These are phyloP conservation scores for Ricinus communis DNA, from an alignment of 345 rosid genomes.

Conservation along the genomic window DNA sequence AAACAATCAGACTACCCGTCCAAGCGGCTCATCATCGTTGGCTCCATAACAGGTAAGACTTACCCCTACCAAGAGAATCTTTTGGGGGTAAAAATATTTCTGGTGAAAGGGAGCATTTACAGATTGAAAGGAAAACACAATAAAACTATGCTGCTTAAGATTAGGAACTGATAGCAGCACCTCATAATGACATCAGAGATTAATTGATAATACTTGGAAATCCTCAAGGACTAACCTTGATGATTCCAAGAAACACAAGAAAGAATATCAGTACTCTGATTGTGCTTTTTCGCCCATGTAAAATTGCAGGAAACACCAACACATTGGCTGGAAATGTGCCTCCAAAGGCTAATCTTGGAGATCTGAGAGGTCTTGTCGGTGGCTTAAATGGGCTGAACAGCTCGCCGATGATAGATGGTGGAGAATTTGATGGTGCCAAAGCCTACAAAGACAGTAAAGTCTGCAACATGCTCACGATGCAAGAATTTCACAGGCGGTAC, in stretches of 20 bases:
- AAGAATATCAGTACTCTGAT: neutral
- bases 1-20: slow-evolving; percentile 74
- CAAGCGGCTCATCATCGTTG: slow-evolving; percentile 87
- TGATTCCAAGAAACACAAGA: neutral
- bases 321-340: slow-evolving; percentile 97
- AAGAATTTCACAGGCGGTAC: slow-evolving; percentile 85
- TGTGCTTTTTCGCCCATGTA: neutral
- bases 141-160: neutral
- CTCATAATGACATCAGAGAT: neutral
- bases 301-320: slow-evolving; percentile 74
- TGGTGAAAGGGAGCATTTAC: neutral
- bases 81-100: neutral
- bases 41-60: slow-evolving; percentile 80
- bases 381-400: slow-evolving; percentile 70
- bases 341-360: slow-evolving; percentile 92
- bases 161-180: neutral
- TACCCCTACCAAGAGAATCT: neutral
- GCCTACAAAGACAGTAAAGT: slow-evolving; percentile 98
- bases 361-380: slow-evolving; percentile 73
- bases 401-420: slow-evolving; percentile 94
- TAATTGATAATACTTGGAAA: neutral
- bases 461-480: slow-evolving; percentile 97
- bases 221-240: neutral
- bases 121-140: too few relatives aligned
- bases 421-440: slow-evolving; percentile 91